Percentiles rank a stretch among this genome's conserved stretches.
Evolutionary conservation across 1,284 basidiomycete species (phyloP).

Genomic region (Blastosporella zonata): DNA sequence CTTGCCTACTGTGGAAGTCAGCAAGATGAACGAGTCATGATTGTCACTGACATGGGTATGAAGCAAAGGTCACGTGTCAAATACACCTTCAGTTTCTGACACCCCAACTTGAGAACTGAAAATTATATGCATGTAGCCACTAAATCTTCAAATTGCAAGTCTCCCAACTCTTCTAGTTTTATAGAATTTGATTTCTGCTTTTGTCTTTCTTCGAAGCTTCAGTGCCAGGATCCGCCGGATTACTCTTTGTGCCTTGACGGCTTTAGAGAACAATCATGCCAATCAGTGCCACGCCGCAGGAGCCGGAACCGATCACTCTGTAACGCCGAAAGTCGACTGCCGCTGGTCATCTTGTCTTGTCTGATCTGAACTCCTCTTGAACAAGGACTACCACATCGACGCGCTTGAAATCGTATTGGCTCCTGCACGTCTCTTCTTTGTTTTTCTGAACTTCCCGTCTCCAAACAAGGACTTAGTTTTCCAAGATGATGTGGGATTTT

Average conservation of each 20-base stretch:
- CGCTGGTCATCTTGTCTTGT: conserved; percentile 4
- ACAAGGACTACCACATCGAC: conserved; percentile 4
- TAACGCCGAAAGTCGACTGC: conserved; percentile 3
- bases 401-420: not conserved
- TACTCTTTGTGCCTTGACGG: conserved; percentile 1
- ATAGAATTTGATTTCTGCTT: too few relatives aligned
- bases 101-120: too few relatives aligned
- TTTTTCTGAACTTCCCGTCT: not conserved
- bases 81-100: too few relatives aligned
- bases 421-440: not conserved
- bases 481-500: conserved; percentile 38
- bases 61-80: too few relatives aligned
- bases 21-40: too few relatives aligned
- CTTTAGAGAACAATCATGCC: not conserved
- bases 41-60: too few relatives aligned
- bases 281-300: conserved; percentile 1
- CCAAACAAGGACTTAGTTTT: not conserved
- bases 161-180: too few relatives aligned
- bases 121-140: too few relatives aligned
- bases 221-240: too few relatives aligned
- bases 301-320: conserved; percentile 8
- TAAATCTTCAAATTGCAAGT: too few relatives aligned
- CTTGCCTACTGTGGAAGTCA: too few relatives aligned
- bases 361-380: conserved; percentile 1
- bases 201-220: too few relatives aligned